Base-by-base conservation (phyloP, 2,329 filamentous ascomycete genomes). In the Exophiala dermatitidis region DNA sequence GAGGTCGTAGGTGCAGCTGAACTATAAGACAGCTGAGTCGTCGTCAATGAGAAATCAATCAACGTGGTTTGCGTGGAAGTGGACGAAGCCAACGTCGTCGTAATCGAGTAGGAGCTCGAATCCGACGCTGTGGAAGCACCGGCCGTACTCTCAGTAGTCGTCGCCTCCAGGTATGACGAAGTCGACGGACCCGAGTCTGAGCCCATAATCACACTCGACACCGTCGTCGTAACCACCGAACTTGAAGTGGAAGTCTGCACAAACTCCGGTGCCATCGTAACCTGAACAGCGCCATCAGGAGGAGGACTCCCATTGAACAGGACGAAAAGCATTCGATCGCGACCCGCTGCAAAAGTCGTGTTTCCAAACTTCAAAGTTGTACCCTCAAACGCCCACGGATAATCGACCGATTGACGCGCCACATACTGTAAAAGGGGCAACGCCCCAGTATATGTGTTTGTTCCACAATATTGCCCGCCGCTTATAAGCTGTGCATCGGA, bases 321-420 rank as follows among this genome's bases (percentile, higher is more conserved):
- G 5, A 50, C 52, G 32, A 41, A 37, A 12, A 58, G 8, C 46
- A 40, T 48, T 4, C 52, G 52, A 36, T 45, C 32, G 10, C 10
- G 7, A 34, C 38, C 19, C 9, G 46, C 46, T 12, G 40, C 51
- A 42, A 58, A 58, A n/a, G 41, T 45, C 1, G 50, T 43, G 19
- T 54, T 34, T 8, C 52, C 55, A 34, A 52, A 58, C 10, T 36
- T 42, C 48, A 58, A 36, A 6, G 26, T 44, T 10, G 38, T 40
- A 3, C 42, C 55, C n/a, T 54, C 38, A 42, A 54, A 53, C 9
- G 32, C 46, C 55, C 55, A 58, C 8, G 8, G 38, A 29, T 52
- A 50, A 1, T 32, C 52, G 32, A 41, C 44, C 1, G 42, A 34
- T 40, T 38, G 41, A 10, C 30, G 31, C 1, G 3, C 12, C 1